Conservation (phyloP, 202 grass and related monocot genomes). For the Carex sylvatica region DNA sequence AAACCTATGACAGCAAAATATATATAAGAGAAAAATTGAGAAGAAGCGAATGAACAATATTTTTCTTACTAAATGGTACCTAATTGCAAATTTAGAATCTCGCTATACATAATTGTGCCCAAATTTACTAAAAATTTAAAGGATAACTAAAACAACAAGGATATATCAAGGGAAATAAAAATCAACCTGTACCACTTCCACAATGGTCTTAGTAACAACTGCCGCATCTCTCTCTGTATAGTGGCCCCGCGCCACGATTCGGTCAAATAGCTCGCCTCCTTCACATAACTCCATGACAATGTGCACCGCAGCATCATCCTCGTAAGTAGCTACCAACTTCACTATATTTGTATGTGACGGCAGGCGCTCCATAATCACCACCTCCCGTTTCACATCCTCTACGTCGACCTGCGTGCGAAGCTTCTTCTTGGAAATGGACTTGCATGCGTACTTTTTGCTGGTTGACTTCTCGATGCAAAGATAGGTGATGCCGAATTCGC, state of each 20-base stretch:
- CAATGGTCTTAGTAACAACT: slow-evolving; percentile 61
- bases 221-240: slow-evolving; percentile 85
- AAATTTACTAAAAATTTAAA: neutral
- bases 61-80: neutral
- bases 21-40: neutral
- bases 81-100: neutral
- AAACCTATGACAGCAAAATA: neutral
- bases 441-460: slow-evolving; percentile 60
- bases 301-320: slow-evolving; percentile 71
- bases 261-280: slow-evolving; percentile 89
- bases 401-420: slow-evolving; percentile 46
- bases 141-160: neutral
- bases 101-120: neutral
- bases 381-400: slow-evolving; percentile 71
- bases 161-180: slow-evolving; percentile 12
- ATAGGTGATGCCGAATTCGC: slow-evolving; percentile 89
- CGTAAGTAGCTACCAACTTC: slow-evolving; percentile 69
- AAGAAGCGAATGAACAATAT: neutral
- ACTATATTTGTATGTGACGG: slow-evolving; percentile 41
- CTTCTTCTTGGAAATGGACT: slow-evolving; percentile 80
- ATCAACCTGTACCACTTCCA: slow-evolving; percentile 64
- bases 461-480: slow-evolving; percentile 68
- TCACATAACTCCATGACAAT: slow-evolving; percentile 90
- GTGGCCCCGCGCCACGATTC: slow-evolving; percentile 74
- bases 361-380: slow-evolving; percentile 78